Evolutionary conservation across 768 basidiomycete genomes (phyloP).

Genomic region (Cystofilobasidium capitatum): DNA sequence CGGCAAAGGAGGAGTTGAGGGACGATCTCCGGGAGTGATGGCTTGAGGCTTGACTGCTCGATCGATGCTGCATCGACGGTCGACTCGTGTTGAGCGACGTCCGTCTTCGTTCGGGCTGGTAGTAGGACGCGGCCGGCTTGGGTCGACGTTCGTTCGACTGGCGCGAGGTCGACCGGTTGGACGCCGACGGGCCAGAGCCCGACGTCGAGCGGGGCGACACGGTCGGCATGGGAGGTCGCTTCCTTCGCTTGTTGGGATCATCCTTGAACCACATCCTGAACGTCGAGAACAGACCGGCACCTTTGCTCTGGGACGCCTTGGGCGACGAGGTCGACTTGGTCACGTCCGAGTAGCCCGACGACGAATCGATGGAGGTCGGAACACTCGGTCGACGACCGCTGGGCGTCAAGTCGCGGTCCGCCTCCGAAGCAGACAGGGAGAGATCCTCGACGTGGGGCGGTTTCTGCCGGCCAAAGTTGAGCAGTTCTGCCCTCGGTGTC

Average conservation of each 20-base stretch:
- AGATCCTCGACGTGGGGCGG: background rate
- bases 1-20: constrained; percentile 27
- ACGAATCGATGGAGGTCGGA: constrained; percentile 44
- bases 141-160: constrained; percentile 26
- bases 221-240: background rate
- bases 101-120: constrained; percentile 28
- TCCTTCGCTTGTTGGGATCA: constrained; percentile 50
- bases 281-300: constrained; percentile 70
- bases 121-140: constrained; percentile 21
- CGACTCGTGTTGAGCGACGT: constrained; percentile 11
- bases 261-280: constrained; percentile 91
- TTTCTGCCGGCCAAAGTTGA: background rate
- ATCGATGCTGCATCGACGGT: constrained; percentile 43
- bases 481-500: background rate
- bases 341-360: constrained; percentile 45
- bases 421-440: too few relatives aligned
- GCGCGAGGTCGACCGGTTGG: constrained; percentile 30
- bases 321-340: constrained; percentile 46
- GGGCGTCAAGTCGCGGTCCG: too few relatives aligned
- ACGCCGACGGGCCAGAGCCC: constrained; percentile 29
- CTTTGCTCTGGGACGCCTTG: constrained; percentile 45
- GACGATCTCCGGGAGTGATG: constrained; percentile 59
- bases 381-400: too few relatives aligned
- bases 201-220: constrained; percentile 11
- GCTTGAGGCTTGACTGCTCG: constrained; percentile 65